phyloP scores from a whole-genome alignment of 2,329 filamentous ascomycete species.

The Colletotrichum navitas region DNA sequence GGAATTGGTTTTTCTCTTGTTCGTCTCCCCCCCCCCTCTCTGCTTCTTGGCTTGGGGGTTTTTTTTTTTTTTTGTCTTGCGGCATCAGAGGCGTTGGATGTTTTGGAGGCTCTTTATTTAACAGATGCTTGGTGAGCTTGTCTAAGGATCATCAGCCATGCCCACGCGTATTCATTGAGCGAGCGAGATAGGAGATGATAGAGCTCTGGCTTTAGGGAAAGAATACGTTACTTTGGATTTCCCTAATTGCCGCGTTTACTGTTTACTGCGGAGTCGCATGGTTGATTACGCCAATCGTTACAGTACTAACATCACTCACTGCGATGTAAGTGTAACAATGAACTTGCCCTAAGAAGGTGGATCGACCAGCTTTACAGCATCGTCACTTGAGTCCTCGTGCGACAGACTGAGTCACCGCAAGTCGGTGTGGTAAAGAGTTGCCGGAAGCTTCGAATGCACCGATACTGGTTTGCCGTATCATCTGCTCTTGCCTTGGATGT shows the following conservation, averaged over 20 bases:
- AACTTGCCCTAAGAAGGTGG: background rate
- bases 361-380: background rate
- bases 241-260: background rate
- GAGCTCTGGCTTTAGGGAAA: background rate
- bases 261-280: background rate
- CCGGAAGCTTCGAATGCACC: background rate
- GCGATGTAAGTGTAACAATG: background rate
- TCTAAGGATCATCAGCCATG: conserved; percentile 1
- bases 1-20: background rate
- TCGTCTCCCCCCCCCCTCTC: background rate
- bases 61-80: background rate
- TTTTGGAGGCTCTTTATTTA: background rate
- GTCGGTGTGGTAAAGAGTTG: background rate
- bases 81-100: background rate
- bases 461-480: background rate
- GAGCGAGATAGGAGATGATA: background rate
- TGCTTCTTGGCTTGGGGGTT: background rate
- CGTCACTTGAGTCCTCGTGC: background rate
- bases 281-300: background rate
- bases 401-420: background rate
- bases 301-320: background rate
- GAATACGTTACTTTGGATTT: background rate
- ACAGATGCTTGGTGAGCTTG: background rate
- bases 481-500: background rate
- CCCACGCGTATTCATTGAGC: background rate